Base-by-base conservation (phyloP, 352 stramenopile species). In the Elongisporangium anandrum region DNA sequence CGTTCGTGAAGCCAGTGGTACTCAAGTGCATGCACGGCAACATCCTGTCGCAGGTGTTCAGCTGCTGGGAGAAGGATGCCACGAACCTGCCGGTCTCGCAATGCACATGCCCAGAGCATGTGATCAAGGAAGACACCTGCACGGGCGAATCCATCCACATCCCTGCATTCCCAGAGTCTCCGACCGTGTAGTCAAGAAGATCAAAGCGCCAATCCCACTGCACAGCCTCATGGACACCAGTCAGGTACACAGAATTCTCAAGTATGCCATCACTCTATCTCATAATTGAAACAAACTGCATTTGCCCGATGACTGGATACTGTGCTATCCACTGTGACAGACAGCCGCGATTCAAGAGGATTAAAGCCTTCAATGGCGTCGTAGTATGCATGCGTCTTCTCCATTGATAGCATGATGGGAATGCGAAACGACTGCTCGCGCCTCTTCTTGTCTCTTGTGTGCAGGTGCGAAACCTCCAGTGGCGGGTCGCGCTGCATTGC, bases 121-220 rank as follows among this genome's bases (percentile, higher is more conserved):
- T 91, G 52, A 69, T 89, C 52, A 64, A 72, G 22, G 82, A 92
- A 63, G 85, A 94, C 69, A 88, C 79, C 58, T 94, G 85, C 70
- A 73, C 61, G 47, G 64, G 65, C 12, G 57, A 56, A 23, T 73
- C 51, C 50, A 66, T 94, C 49, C 67, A 67, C 56, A 90, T 94
- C 50, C 77, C 73, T 4, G 70, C 66, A 8, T 94, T 94, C 38
- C 61, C 72, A 15, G 29, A 41, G 29, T 8, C 29, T 15, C 29
- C 29, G 29, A 41, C 29, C 9, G 29, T 41, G 9, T 41, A 15
- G 7, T 34, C 24, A n/a, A n/a, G n/a, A n/a, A n/a, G n/a, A n/a
- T n/a, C n/a, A n/a, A n/a, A n/a, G n/a, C n/a, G n/a, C n/a, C n/a
- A n/a, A n/a, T n/a, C n/a, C n/a, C n/a, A 34, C 7, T 34, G 24